Base-by-base conservation (phyloP, 164 flowering plant species). In the Berberis thunbergii region DNA sequence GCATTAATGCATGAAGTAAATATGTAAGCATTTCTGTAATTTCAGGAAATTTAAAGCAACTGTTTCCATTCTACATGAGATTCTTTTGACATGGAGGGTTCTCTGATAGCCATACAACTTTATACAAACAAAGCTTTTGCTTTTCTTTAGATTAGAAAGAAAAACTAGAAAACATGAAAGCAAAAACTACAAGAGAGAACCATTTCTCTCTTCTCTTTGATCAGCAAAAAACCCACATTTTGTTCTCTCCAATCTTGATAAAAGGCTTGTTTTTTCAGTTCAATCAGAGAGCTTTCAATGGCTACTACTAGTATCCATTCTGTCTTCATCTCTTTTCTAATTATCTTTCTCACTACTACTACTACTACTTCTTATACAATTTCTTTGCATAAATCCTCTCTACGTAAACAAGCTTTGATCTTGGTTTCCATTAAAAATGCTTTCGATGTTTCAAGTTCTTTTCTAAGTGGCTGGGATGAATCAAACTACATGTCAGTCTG, bases 401-500 rank as follows among this genome's bases (percentile, higher is more conserved):
- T 77, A 43, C 49, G 49, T 56, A 71, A 64, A 41, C 84, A 85
- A 70, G 87, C 90, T 45, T 69, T 75, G 42, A 72, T 74, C 69
- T 70, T 85, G 44, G 68, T 81, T 45, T 74, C 86, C 7, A 60
- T 81, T 38, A 85, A 85, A 62, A 76, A 70, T 52, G 48, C 62
- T 56, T 79, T 85, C 62, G 69, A 60, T 5, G 48, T 54, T 44
- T 56, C 69, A 12, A 46, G 50, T 54, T 62, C 80, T 46, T 72
- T 69, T 44, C 68, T 84, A 9, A 41, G 64, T 55, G 45, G 46
- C 54, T 86, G 91, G 91, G 78, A 72, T 49, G 62, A 71, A 12
- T 67, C 87, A 40, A 76, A 80, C 75, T 78, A 69, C 75, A 41
- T 39, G 57, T 75, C 71, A 39, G 79, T 82, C 38, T 87, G 89